A percentile compares a stretch with the other conserved stretches of the same genome.
Conservation (phyloP, 306 rosid species). For the Luffa aegyptiaca region DNA sequence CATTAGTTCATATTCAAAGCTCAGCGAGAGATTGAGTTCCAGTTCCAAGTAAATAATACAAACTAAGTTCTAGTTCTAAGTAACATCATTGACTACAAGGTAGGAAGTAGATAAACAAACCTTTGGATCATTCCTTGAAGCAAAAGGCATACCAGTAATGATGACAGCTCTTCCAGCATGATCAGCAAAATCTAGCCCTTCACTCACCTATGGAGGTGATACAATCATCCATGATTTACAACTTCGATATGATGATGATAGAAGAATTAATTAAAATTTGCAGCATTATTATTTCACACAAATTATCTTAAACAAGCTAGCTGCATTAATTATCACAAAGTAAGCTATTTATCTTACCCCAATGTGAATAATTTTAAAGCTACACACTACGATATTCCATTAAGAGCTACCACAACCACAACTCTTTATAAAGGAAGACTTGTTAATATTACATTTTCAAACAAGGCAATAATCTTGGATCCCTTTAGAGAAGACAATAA, state of each 20-base stretch:
- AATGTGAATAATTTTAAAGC: neutral
- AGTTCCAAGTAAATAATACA: neutral
- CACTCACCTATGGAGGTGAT: constrained; percentile 66
- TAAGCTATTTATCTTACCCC: neutral
- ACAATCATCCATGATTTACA: constrained; percentile 5
- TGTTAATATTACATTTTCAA: neutral
- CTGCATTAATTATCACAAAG: neutral
- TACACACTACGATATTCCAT: neutral
- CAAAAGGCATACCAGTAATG: constrained; percentile 84
- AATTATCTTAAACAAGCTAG: neutral
- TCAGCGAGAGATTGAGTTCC: neutral
- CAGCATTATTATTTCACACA: neutral
- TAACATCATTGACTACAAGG: constrained; percentile 3
- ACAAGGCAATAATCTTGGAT: neutral
- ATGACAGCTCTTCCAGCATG: constrained; percentile 95
- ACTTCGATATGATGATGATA: neutral
- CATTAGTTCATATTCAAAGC: neutral
- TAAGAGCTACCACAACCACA: neutral
- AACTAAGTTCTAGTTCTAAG: neutral
- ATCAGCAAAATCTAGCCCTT: constrained; percentile 96
- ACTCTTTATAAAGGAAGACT: neutral
- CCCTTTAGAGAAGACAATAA: neutral
- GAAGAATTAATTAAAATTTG: neutral
- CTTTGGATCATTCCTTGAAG: constrained; percentile 81
- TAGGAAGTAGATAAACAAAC: constrained; percentile 24